Evolutionary conservation across 495 filamentous ascomycete genomes (phyloP), one percentile per base, ranked within the genome.

Genomic region (Penicillium samsonianum): DNA sequence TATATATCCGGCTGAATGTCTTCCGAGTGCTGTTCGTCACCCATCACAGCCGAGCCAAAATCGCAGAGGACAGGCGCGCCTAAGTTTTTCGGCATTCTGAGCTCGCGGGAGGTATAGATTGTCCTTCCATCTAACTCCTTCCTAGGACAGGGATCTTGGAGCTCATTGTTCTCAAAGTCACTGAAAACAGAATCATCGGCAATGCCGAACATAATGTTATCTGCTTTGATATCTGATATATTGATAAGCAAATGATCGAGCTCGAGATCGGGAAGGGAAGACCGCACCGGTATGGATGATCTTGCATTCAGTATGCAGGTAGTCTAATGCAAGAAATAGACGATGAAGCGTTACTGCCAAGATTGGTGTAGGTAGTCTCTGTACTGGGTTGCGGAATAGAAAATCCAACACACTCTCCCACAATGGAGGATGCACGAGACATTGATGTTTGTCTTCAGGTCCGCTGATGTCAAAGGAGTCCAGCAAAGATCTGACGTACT

Each of bases 231-330:
- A 53, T 74, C 71, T 77, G 43, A 42, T 30, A 53, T 30, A 47
- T 23, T 47, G 31, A 50, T 40, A 46, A 41, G 33, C 28, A 37
- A 44, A 28, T 31, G 47, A 52, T 31, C 22, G 25, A 57, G 31
- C 22, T 10, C 23, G 19, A 56, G 22, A 19, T 1, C 7, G 2
- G 44, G 28, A 37, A 25, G 31, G 6, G 20, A 11, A 30, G 17
- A 19, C 59, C 49, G 51, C 33, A 69, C 67, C 70, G 42, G 74
- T 73, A 37, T 78, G 73, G 45, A 78, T 73, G 41, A 82, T 74
- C 50, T 82, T 70, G 62, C 76, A 77, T 49, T 77, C 70, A 44
- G 69, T 74, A 65, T 80, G 75, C 6, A 80, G 60, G 60, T 75
- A 78, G 50, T 80, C 73, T 10, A 80, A 55, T 8, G 73, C 76